phyloP scores from a whole-genome alignment of 768 basidiomycete genomes.

The Dendrothele bispora region DNA sequence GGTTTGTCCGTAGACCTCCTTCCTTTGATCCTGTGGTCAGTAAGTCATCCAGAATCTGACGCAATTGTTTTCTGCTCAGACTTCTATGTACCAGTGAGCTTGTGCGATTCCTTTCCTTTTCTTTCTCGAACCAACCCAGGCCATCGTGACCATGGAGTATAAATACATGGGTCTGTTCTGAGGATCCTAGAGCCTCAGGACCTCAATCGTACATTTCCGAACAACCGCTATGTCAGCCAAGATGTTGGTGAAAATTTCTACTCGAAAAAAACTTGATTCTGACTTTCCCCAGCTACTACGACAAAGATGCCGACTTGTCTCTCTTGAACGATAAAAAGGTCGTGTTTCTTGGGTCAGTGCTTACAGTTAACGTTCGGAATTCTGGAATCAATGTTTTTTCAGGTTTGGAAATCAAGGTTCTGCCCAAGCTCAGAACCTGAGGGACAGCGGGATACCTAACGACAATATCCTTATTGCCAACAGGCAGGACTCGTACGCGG shows the following conservation, averaged over 20 bases:
- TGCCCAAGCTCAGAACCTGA: slow-evolving; percentile 64
- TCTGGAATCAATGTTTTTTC: not conserved
- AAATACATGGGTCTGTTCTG: too few species aligned
- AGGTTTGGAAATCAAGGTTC: slow-evolving; percentile 70
- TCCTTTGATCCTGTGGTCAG: too few species aligned
- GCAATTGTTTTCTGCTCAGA: too few species aligned
- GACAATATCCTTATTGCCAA: slow-evolving; percentile 62
- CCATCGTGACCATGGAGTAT: too few species aligned
- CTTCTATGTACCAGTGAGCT: too few species aligned
- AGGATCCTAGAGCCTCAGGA: too few species aligned
- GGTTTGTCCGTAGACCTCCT: too few species aligned
- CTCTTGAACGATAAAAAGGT: slow-evolving; percentile 49
- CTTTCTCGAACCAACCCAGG: too few species aligned
- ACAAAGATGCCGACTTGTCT: slow-evolving; percentile 56
- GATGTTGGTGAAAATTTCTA: slow-evolving; percentile 40
- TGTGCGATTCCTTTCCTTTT: too few species aligned
- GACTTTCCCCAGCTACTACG: slow-evolving; percentile 47
- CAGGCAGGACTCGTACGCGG: slow-evolving; percentile 56
- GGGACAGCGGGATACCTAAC: slow-evolving; percentile 62
- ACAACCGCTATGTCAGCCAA: slow-evolving; percentile 58
- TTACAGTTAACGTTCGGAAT: not conserved
- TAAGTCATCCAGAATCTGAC: too few species aligned
- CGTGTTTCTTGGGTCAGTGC: slow-evolving; percentile 60
- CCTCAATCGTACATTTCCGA: too few species aligned
- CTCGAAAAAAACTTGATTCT: not conserved